Evolutionary conservation across 768 basidiomycete species (phyloP), one percentile per base, ranked within the genome.

Genomic region (Amanita pallidorosea): DNA sequence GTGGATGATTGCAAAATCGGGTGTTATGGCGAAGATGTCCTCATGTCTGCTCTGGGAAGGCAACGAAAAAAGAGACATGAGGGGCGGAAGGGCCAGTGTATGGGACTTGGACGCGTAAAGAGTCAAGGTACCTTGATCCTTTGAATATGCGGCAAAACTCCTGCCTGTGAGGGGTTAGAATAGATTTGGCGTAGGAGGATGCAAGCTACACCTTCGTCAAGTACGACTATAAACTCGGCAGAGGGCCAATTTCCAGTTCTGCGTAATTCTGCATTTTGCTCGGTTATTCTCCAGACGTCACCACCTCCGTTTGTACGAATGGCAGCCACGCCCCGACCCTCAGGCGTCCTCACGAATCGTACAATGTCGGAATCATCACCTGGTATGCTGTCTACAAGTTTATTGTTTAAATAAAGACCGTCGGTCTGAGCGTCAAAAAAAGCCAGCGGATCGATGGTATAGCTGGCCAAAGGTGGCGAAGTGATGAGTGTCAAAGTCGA

Each of bases 291-390:
- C 83, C 84, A 89, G 1, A 75, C 70, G 58, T 89, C 85, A 5
- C 82, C 83, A 7, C 69, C 67, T 3, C 79, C 77, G 37, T 71
- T 67, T 29, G 63, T 64, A 40, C 85, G 78, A 29, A 85, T 66
- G 12, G 84, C 77, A 11, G 78, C 86, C 33, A 92, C 73, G 5
- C 85, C 88, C 47, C 72, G 73, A 1, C 89, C 89, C 53, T 89
- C 84, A 1, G 87, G 83, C 2, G 88, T 90, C 54, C 89, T 74
- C 34, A 87, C 78, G 56, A 90, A 83, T 34, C 74, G 71, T 11
- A 71, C 57, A 51, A 90, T 77, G 38, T 70, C 67, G 12, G 71
- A 67, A 37, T 80, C 74, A 56, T 84, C 79, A 48, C 66, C 64
- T 18, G 65, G 61, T 33, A 69, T 55, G 23, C 65, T 67, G 13